A percentile compares a stretch with the other conserved stretches of the same genome.
Conservation (phyloP, 2,329 filamentous ascomycete genomes). For the Podosphaera xanthii region DNA sequence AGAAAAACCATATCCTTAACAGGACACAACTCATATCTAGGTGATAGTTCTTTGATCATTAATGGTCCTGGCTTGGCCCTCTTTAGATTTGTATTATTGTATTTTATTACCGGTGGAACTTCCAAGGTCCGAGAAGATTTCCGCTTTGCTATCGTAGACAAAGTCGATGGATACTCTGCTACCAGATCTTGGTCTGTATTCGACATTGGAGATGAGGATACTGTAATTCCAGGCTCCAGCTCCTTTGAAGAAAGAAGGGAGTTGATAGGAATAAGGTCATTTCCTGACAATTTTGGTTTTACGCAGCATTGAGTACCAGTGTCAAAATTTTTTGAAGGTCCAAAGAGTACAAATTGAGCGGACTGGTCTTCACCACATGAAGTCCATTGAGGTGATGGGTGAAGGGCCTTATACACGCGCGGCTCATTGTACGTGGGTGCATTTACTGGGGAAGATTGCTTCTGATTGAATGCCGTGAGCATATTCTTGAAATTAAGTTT, state of each 20-base stretch:
- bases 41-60: slow-evolving; percentile 38
- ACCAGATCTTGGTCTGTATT: not conserved
- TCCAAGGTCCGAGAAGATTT: not conserved
- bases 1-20: slow-evolving; percentile 73
- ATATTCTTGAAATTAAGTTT: slow-evolving; percentile 5
- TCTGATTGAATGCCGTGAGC: slow-evolving; percentile 13
- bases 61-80: slow-evolving; percentile 27
- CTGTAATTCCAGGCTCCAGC: not conserved
- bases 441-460: slow-evolving; percentile 12
- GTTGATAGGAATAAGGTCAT: not conserved
- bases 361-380: not conserved
- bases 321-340: slow-evolving; percentile 12
- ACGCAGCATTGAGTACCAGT: slow-evolving; percentile 15
- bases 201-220: not conserved
- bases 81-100: slow-evolving; percentile 20
- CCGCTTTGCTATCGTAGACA: not conserved
- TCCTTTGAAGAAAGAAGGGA: not conserved
- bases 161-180: not conserved
- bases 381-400: not conserved
- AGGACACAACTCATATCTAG: slow-evolving; percentile 58
- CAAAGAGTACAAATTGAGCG: not conserved
- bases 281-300: slow-evolving; percentile 1
- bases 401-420: slow-evolving; percentile 7
- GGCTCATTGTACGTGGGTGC: slow-evolving; percentile 14
- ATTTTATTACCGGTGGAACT: not conserved